Conservation (phyloP, 306 rosid genomes). For the Nissolia schottii region DNA sequence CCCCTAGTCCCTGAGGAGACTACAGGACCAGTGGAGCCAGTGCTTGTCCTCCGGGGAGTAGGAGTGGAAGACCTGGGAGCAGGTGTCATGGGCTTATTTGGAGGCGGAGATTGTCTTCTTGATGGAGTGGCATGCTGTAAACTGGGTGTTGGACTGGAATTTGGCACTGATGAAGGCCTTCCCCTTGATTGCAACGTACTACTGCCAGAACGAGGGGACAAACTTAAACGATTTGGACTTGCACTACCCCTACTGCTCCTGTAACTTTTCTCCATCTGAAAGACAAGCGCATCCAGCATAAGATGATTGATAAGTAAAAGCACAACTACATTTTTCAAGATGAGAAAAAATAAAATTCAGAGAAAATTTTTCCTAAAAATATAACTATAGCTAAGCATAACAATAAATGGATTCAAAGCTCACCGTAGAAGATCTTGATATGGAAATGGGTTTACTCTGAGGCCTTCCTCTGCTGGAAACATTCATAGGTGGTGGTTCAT, state of each 20-base stretch:
- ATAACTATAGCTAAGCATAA: constrained; percentile 22
- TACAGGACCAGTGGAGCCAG: constrained; percentile 47
- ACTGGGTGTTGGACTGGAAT: constrained; percentile 70
- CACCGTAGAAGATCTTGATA: constrained; percentile 85
- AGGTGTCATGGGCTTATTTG: constrained; percentile 62
- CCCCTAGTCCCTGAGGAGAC: constrained; percentile 59
- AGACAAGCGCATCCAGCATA: not conserved
- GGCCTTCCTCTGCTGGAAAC: constrained; percentile 65
- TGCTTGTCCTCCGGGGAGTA: constrained; percentile 64
- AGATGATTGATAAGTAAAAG: constrained; percentile 13
- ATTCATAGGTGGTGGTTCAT: constrained; percentile 44
- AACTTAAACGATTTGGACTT: constrained; percentile 77
- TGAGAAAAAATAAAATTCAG: not conserved
- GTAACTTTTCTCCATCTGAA: constrained; percentile 82
- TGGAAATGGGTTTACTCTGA: constrained; percentile 78
- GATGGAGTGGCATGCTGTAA: constrained; percentile 48
- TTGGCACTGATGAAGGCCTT: constrained; percentile 56
- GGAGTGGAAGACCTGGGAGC: constrained; percentile 62
- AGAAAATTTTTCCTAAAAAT: not conserved
- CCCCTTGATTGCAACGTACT: constrained; percentile 61
- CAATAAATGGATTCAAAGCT: constrained; percentile 20
- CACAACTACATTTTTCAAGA: not conserved
- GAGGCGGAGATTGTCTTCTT: constrained; percentile 69
- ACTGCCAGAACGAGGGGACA: constrained; percentile 71
- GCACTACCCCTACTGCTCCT: constrained; percentile 86